Conservation (phyloP, 176 grass and related monocot genomes). For the Carex scoparia region DNA sequence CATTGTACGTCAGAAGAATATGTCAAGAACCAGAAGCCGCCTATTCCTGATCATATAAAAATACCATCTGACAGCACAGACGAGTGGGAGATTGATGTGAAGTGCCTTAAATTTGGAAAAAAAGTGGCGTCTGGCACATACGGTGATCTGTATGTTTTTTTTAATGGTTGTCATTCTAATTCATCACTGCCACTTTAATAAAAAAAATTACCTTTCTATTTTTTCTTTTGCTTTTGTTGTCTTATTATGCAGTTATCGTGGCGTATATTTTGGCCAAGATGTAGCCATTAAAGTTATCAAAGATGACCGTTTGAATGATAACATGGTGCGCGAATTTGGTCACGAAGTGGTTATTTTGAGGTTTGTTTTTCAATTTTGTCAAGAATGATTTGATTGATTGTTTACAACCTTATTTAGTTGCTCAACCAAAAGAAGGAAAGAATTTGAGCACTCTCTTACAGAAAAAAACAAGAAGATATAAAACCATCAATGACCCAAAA, state of each 20-base stretch:
- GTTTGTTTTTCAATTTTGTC: constrained; percentile 17
- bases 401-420: background rate
- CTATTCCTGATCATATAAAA: constrained; percentile 26
- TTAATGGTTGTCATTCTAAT: background rate
- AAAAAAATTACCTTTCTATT: background rate
- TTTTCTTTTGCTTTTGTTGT: constrained; percentile 13
- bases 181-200: background rate
- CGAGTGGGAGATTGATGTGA: constrained; percentile 42
- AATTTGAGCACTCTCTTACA: background rate
- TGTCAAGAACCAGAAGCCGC: background rate
- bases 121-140: constrained; percentile 42
- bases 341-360: constrained; percentile 44
- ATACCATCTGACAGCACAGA: constrained; percentile 32
- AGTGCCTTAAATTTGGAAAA: constrained; percentile 31
- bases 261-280: constrained; percentile 36
- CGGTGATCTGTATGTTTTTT: constrained; percentile 37
- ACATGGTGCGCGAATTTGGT: constrained; percentile 38
- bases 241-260: constrained; percentile 31
- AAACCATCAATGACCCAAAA: background rate
- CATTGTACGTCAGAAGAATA: background rate
- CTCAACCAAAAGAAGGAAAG: background rate
- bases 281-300: constrained; percentile 50
- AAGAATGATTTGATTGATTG: background rate
- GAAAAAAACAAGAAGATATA: background rate
- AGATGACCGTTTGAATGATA: constrained; percentile 24